A percentile compares a stretch with the other conserved stretches of the same genome.
Evolutionary conservation across 805 yeast species (phyloP).

Genomic region (Helenozyma baotianmanensis): DNA sequence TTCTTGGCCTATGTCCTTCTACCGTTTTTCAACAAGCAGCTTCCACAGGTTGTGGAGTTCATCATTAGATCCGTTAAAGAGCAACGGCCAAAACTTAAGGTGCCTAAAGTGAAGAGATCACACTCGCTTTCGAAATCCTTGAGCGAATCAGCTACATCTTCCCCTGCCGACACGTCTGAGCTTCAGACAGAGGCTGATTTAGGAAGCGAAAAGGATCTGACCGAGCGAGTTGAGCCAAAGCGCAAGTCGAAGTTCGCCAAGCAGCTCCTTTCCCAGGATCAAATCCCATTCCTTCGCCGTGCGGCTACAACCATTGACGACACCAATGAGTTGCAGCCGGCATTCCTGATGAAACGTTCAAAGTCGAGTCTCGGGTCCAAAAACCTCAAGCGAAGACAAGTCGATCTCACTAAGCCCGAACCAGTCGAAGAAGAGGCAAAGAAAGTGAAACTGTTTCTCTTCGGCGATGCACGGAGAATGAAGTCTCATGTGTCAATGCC

Average conservation of each 20-base stretch:
- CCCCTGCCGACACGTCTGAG: too few relatives aligned
- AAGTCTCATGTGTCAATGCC: constrained; percentile 6
- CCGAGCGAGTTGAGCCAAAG: too few relatives aligned
- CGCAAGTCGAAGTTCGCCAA: constrained; percentile 13
- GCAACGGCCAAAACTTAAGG: constrained; percentile 21
- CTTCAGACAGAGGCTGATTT: too few relatives aligned
- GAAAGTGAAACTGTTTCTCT: constrained; percentile 19
- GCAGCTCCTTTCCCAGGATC: constrained; percentile 8
- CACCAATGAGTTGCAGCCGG: constrained; percentile 25
- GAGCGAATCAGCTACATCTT: too few relatives aligned
- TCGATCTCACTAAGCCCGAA: constrained; percentile 27
- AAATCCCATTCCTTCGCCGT: constrained; percentile 13
- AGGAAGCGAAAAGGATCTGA: too few relatives aligned
- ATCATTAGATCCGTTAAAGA: constrained; percentile 47
- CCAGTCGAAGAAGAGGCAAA: constrained; percentile 5
- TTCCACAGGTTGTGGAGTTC: constrained; percentile 44
- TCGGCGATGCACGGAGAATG: constrained; percentile 22
- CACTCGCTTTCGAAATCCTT: not conserved
- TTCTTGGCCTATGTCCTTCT: constrained; percentile 49
- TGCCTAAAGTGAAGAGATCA: constrained; percentile 17
- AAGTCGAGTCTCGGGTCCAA: constrained; percentile 38
- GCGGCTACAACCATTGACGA: constrained; percentile 15
- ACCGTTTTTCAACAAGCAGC: constrained; percentile 47
- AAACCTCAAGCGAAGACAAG: constrained; percentile 35
- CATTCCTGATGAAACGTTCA: constrained; percentile 33